Conservation (phyloP, 768 basidiomycete genomes). For the Auriscalpium microsporum region DNA sequence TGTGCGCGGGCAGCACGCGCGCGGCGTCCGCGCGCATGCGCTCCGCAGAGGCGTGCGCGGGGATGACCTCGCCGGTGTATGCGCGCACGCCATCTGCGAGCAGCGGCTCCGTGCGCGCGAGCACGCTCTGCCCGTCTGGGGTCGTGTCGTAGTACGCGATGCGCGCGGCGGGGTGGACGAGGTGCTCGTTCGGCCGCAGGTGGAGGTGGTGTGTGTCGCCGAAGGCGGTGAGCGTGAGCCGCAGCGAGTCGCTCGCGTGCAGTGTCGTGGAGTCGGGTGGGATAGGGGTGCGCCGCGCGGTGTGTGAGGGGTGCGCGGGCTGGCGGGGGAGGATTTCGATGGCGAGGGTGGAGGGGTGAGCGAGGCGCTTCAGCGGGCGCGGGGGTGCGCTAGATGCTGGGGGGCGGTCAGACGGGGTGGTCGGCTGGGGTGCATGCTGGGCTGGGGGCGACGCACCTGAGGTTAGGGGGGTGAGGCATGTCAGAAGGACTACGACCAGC, state of each 20-base stretch:
- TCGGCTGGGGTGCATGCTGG: neutral
- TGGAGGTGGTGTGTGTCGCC: constrained; percentile 62
- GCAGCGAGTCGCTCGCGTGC: constrained; percentile 61
- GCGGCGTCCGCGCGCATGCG: constrained; percentile 60
- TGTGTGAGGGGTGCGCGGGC: neutral
- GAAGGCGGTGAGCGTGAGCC: constrained; percentile 60
- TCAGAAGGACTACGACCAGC: constrained; percentile 15
- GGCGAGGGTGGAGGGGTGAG: constrained; percentile 28
- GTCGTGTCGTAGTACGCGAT: constrained; percentile 53
- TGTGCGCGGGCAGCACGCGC: constrained; percentile 37
- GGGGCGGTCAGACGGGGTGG: too few species aligned
- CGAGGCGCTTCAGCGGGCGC: constrained; percentile 28
- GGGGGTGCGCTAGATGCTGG: constrained; percentile 19
- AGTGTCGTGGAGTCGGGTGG: constrained; percentile 38
- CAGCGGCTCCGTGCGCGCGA: constrained; percentile 52
- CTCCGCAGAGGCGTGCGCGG: constrained; percentile 38
- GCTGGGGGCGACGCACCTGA: constrained; percentile 3
- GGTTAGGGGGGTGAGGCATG: constrained; percentile 1
- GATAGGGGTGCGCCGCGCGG: constrained; percentile 2
- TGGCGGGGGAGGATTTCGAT: constrained; percentile 36
- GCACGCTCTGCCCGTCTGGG: constrained; percentile 40
- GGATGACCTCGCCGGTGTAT: constrained; percentile 71
- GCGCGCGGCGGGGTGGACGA: constrained; percentile 72
- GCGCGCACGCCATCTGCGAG: constrained; percentile 54
- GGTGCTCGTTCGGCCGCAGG: constrained; percentile 67